Evolutionary conservation across 169 alveolate species (phyloP), one percentile per base, ranked within the genome.

Genomic region (Eimeria necatrix): DNA sequence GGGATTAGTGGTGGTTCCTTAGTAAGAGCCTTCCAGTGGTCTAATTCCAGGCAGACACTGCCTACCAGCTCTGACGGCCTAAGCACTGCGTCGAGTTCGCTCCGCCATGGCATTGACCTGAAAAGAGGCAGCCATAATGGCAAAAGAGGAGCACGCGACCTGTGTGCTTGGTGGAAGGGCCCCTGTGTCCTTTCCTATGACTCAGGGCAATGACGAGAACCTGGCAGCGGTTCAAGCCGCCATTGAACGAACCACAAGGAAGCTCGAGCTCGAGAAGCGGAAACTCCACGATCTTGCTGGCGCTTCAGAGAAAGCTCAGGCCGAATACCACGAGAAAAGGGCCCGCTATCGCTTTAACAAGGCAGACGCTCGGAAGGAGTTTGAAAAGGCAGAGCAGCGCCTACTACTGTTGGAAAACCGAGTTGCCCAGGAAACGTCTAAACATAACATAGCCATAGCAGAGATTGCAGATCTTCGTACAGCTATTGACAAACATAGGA

Each of bases 201-300:
- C 78, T 24, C 78, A 68, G 12, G 32, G 32, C 41, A 68, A 12
- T 8, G 93, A 61, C 7, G 93, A 64, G 24, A 49, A 26, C 26
- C 81, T 86, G 20, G 93, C 93, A 1, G 60, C 81, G 20, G 20
- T 64, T 8, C 93, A 86, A 68, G 93, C 84, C 3, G 83, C 32
- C 46, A 86, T 86, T 6, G 93, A 86, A 26, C 60, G 83, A 7
- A 86, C 93, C 24, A 86, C 93, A 20, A 26, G 93, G 51, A 56
- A 64, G 8, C 83, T 86, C 7, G 93, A 86, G 68, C 24, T 86
- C 52, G 93, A 86, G n/a, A 86, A 86, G 24, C 59, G 93, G 10
- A 60, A 41, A 4, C 84, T 86, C 61, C 93, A 86, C 26, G 93
- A 86, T 4, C 83, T 86, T 6, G 84, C 71, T 9, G 93, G 64